Evolutionary conservation across 2,329 filamentous ascomycete genomes (phyloP).

Genomic region (Apiospora koreana): DNA sequence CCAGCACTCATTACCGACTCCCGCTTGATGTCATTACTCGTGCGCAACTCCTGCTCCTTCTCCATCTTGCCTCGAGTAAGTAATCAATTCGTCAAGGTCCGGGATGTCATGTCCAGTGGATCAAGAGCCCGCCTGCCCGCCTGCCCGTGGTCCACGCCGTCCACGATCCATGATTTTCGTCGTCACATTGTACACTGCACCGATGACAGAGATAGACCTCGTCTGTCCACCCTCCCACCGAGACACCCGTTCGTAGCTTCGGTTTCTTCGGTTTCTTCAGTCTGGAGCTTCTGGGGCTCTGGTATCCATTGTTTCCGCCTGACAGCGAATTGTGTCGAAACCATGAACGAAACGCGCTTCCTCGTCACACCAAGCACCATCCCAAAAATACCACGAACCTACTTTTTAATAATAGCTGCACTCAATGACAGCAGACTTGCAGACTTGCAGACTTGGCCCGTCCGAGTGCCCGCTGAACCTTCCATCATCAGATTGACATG

Average conservation of each 20-base stretch:
- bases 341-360: neutral
- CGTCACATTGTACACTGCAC: neutral
- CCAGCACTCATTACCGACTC: neutral
- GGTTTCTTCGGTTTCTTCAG: too few species aligned
- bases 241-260: neutral
- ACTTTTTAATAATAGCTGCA: neutral
- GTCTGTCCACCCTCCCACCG: neutral
- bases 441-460: neutral
- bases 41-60: neutral
- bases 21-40: neutral
- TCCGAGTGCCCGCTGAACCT: neutral
- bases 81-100: neutral
- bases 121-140: neutral
- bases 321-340: neutral
- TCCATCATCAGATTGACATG: neutral
- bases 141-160: too few species aligned
- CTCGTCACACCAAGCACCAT: neutral
- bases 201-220: too few species aligned
- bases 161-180: neutral
- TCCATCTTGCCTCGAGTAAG: too few species aligned
- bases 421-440: neutral
- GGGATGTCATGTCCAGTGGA: neutral
- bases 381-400: neutral
- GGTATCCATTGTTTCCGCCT: neutral
- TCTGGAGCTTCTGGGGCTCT: too few species aligned